Evolutionary conservation across 2,329 filamentous ascomycete genomes (phyloP).

Genomic region (Leptosphaerulina australis): DNA sequence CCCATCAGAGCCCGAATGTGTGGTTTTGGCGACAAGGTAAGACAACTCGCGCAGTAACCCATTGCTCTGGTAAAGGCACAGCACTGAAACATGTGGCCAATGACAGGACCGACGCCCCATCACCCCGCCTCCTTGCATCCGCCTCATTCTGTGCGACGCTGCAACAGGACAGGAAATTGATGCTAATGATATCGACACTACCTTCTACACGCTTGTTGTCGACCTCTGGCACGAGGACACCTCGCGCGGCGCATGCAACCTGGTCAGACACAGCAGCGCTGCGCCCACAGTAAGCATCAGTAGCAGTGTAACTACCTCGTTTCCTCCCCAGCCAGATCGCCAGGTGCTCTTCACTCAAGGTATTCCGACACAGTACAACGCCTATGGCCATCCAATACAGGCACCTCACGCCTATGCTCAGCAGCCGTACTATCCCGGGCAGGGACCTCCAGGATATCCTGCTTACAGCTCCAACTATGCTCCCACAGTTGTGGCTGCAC

Average conservation of each 20-base stretch:
- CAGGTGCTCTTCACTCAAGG: conserved; percentile 29
- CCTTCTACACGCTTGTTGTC: conserved; percentile 71
- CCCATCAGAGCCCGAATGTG: conserved; percentile 95
- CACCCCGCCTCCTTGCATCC: conserved; percentile 90
- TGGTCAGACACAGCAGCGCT: conserved; percentile 68
- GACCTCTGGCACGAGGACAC: conserved; percentile 71
- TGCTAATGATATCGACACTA: conserved; percentile 73
- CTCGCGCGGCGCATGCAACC: conserved; percentile 65
- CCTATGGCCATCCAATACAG: conserved; percentile 47
- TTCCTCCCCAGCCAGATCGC: conserved; percentile 60
- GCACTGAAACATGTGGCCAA: conserved; percentile 34
- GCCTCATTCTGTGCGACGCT: conserved; percentile 77
- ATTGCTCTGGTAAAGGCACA: conserved; percentile 21
- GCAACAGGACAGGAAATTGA: conserved; percentile 80
- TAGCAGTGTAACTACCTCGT: conserved; percentile 79
- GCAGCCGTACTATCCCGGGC: conserved; percentile 14
- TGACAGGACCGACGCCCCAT: conserved; percentile 88
- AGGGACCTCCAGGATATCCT: conserved; percentile 30
- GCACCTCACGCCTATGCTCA: conserved; percentile 14
- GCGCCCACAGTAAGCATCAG: conserved; percentile 75
- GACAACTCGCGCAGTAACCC: conserved; percentile 23
- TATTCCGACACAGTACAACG: conserved; percentile 43
- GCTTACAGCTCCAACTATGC: conserved; percentile 18
- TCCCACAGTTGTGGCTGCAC: conserved; percentile 28
- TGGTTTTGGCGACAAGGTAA: conserved; percentile 96